Evolutionary conservation across 2,329 filamentous ascomycete species (phyloP), one percentile per base, ranked within the genome.

Genomic region (Ampelomyces quisqualis): DNA sequence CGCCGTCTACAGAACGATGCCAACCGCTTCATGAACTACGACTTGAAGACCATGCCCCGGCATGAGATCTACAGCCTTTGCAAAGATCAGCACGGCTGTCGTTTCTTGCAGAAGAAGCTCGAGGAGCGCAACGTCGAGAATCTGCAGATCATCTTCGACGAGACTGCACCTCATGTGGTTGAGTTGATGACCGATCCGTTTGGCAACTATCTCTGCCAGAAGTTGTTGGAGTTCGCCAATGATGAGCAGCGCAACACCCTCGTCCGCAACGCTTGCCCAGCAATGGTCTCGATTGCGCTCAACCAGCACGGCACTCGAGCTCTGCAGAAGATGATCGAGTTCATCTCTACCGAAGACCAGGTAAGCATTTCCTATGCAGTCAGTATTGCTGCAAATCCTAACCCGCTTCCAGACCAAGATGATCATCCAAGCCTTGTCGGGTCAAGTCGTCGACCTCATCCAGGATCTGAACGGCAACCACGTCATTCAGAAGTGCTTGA

Each of bases 251-350:
- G 93, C 53, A 97, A 91, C 38, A 82, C 84, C 29, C 80, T 98
- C 49, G 94, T 98, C 58, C 84, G 90, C 69, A 95, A 95, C 58
- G 90, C 93, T 27, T 82, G 89, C 13, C 79, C 84, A 38, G 84
- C 91, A 50, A 88, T 98, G 77, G 89, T 95, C 17, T 85, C 85
- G 58, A 96, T 98, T 62, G 93, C 93, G 18, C 76, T 97, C 45
- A 97, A 98, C 71, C 91, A 96, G 73, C 93, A 98, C 67, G 93
- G 93, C 55, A 98, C 93, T 44, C 84, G 93, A 38, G 93, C 93
- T 49, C 74, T 98, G 44, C 93, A 98, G 74, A 98, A 97, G 79
- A 98, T 98, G 93, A 98, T 98, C 54, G 93, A 98, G 71, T 94
- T 88, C 67, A 88, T 98, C 61, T 87, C 85, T 37, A 94, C 88